Conservation (phyloP, 1,139 yeast genomes). For the Geotrichum restrictum region DNA sequence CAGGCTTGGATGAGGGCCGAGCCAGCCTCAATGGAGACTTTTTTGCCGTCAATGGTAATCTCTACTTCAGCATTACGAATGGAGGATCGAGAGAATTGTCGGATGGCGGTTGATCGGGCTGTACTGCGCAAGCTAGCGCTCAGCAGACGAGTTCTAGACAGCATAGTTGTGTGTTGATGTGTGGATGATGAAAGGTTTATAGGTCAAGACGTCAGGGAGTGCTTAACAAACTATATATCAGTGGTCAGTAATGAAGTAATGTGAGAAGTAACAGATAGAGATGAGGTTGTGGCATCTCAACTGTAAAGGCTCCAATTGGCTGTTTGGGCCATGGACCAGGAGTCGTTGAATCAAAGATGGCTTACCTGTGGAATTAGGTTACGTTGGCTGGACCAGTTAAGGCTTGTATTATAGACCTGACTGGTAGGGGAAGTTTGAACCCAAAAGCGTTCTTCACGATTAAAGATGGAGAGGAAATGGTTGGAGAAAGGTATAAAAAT, state of each 20-base stretch:
- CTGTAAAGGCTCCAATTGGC: neutral
- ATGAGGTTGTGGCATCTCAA: neutral
- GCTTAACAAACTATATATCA: slow-evolving; percentile 4
- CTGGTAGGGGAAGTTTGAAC: neutral
- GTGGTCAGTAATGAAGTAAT: neutral
- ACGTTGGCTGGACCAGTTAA: neutral
- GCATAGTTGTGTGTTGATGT: slow-evolving; percentile 19
- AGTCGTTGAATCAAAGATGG: neutral
- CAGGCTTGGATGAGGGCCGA: slow-evolving; percentile 88
- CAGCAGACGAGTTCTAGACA: slow-evolving; percentile 23
- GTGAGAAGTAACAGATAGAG: neutral
- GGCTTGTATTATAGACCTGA: neutral
- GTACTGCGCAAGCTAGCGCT: slow-evolving; percentile 19
- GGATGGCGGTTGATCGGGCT: slow-evolving; percentile 21
- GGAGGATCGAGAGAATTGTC: slow-evolving; percentile 34
- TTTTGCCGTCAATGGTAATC: slow-evolving; percentile 73
- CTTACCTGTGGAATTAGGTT: neutral
- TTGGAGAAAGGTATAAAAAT: neutral
- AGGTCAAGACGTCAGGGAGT: neutral
- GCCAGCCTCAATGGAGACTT: slow-evolving; percentile 78
- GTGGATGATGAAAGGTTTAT: neutral
- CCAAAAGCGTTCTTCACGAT: neutral
- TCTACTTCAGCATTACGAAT: slow-evolving; percentile 54
- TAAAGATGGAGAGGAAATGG: neutral
- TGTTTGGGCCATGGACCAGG: neutral